These are phyloP conservation scores for Sporothrix curviconia DNA, from an alignment of 2,329 filamentous ascomycete species.

Conservation along the genomic window DNA sequence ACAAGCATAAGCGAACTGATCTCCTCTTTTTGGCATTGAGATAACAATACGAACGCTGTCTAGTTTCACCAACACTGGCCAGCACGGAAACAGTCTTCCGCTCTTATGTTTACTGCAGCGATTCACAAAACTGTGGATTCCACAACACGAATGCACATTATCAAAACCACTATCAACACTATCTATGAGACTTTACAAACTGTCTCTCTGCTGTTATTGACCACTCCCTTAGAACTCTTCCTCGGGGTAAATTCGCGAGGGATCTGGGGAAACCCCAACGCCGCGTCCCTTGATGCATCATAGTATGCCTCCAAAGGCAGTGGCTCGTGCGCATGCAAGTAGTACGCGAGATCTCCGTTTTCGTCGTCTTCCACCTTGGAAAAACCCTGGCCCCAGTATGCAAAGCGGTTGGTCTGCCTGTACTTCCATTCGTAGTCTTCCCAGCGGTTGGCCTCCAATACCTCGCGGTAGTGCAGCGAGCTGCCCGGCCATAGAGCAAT, in stretches of 20 bases:
- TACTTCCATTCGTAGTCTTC: conserved; percentile 24
- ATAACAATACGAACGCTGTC: neutral
- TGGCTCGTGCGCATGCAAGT: neutral
- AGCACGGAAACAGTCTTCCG: neutral
- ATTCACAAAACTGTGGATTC: neutral
- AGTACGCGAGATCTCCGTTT: neutral
- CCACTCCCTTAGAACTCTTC: neutral
- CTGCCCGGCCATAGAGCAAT: conserved; percentile 37
- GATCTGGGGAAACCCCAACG: neutral
- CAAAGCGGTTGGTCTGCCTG: conserved; percentile 19
- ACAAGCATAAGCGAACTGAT: neutral
- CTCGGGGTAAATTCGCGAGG: neutral
- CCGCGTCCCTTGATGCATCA: neutral
- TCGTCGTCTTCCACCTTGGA: conserved; percentile 20
- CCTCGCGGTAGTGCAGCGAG: conserved; percentile 41
- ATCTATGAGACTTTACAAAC: too few relatives aligned
- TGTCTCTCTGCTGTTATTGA: neutral
- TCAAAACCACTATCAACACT: neutral
- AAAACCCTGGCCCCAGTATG: conserved; percentile 21
- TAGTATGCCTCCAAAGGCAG: conserved; percentile 2
- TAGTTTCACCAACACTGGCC: neutral
- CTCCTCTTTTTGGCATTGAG: neutral
- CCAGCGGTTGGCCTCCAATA: conserved; percentile 26
- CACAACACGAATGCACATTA: neutral
- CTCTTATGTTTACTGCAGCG: neutral